phyloP scores from a whole-genome alignment of 148 eudicot genomes.

The Pharnaceum exiguum region DNA sequence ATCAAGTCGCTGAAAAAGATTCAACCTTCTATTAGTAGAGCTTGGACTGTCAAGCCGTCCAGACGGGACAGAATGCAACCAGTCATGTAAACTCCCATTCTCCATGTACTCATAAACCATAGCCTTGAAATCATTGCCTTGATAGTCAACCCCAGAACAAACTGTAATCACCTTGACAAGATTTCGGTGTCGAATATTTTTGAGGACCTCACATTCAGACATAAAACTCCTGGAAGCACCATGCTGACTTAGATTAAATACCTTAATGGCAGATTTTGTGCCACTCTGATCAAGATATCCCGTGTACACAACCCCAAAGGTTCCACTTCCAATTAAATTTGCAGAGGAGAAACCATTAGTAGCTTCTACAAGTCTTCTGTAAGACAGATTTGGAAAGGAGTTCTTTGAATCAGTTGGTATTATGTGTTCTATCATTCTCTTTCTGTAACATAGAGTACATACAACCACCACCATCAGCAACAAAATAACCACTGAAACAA shows the following conservation, averaged over 20 bases:
- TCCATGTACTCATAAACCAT: constrained; percentile 22
- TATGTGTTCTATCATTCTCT: background rate
- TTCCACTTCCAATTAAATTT: constrained; percentile 20
- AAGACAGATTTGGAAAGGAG: constrained; percentile 13
- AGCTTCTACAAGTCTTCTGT: constrained; percentile 11
- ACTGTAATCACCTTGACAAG: constrained; percentile 20
- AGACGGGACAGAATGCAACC: constrained; percentile 10
- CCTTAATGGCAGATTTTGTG: constrained; percentile 6
- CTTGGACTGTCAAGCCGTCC: background rate
- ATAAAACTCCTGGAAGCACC: constrained; percentile 19
- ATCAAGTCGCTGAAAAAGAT: constrained; percentile 3
- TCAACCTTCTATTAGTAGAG: background rate
- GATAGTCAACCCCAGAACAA: constrained; percentile 16
- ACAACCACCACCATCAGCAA: background rate
- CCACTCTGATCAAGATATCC: constrained; percentile 3
- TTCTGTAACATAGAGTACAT: background rate
- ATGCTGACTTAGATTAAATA: constrained; percentile 4
- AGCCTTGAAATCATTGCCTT: constrained; percentile 22
- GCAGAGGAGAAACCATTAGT: constrained; percentile 26
- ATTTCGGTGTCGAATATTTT: constrained; percentile 11
- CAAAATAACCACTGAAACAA: constrained; percentile 9
- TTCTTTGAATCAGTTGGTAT: background rate
- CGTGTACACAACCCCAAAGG: constrained; percentile 29
- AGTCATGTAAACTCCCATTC: constrained; percentile 14
- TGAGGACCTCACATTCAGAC: constrained; percentile 21